Evolutionary conservation across 768 basidiomycete genomes (phyloP), one percentile per base, ranked within the genome.

Genomic region (Russula brevipes): DNA sequence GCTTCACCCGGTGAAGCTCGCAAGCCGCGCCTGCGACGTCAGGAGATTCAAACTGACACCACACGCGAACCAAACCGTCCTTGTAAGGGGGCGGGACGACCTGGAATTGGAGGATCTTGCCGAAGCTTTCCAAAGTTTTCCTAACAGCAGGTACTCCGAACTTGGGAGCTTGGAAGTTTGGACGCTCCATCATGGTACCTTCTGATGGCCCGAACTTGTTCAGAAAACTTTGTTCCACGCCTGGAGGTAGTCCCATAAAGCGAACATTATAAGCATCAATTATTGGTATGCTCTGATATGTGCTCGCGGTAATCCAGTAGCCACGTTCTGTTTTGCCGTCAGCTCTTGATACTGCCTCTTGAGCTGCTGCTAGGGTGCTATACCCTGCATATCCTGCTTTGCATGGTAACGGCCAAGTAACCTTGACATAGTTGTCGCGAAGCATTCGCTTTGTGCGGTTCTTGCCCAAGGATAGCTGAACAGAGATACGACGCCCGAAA

Each of bases 341-440:
- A 0, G 82, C 75, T 0, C 73, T 71, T 9, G 75, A 72, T 6
- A 89, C 79, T 2, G 81, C 88, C 24, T 72, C 69, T 30, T 79
- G 72, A 0, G 90, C 89, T 9, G 77, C 75, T 47, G 75, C 73
- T 56, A 75, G 66, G 0, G 77, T 80, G 0, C 74, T 70, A 67
- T 87, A 92, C 1, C 91, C 89, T 14, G 81, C 83, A 63, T 82
- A 92, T 0, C 81, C 87, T 1, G 76, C 75, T 46, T 78, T 78
- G 19, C 73, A 72, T 0, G 91, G 85, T 3, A 80, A 81, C 5
- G 83, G 81, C 81, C 87, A 88, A 16, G 77, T 71, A 38, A 92
- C 72, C 16, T 80, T 80, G 10, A 88, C 82, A 2, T 79, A 75
- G 1, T 79, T 82, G 63, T 88, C 85, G 12, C 73, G 74, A 31